A percentile compares a stretch with the other conserved stretches of the same genome.
phyloP scores from a whole-genome alignment of 768 basidiomycete genomes.

The Xerocomus spinulosus region DNA sequence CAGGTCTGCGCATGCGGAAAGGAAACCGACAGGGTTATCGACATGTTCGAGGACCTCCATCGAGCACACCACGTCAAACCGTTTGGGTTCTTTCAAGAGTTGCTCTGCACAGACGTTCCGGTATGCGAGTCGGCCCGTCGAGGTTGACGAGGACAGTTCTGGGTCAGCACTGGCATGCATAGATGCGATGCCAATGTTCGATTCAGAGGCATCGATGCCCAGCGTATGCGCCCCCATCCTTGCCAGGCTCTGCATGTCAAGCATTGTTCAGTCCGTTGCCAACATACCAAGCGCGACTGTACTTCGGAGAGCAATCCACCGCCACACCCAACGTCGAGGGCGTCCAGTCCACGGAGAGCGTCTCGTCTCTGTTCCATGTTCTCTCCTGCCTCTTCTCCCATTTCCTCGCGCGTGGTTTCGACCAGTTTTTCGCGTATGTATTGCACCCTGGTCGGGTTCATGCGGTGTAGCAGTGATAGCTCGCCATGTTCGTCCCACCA shows the following conservation, averaged over 20 bases:
- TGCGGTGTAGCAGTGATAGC: slow-evolving; percentile 81
- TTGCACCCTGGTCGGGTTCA: slow-evolving; percentile 88
- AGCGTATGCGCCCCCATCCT: slow-evolving; percentile 83
- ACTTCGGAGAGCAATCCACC: slow-evolving; percentile 93
- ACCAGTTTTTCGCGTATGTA: slow-evolving; percentile 77
- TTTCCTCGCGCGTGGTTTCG: slow-evolving; percentile 57
- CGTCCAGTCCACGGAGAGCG: slow-evolving; percentile 59
- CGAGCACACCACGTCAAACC: slow-evolving; percentile 90
- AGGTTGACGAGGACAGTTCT: slow-evolving; percentile 34
- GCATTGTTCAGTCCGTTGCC: background rate
- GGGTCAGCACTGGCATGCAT: slow-evolving; percentile 81
- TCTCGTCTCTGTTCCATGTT: slow-evolving; percentile 29
- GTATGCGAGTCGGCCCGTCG: slow-evolving; percentile 52
- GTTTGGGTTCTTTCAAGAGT: slow-evolving; percentile 56
- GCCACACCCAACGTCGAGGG: slow-evolving; percentile 92
- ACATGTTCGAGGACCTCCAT: slow-evolving; percentile 99
- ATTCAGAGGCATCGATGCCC: slow-evolving; percentile 87
- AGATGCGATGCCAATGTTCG: slow-evolving; percentile 82
- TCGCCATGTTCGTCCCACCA: slow-evolving; percentile 98
- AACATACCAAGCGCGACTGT: slow-evolving; percentile 12
- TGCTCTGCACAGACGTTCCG: slow-evolving; percentile 70
- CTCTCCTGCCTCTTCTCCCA: slow-evolving; percentile 30
- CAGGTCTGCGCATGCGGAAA: slow-evolving; percentile 74
- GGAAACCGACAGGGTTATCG: slow-evolving; percentile 82
- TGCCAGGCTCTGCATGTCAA: slow-evolving; percentile 62